phyloP scores from a whole-genome alignment of 164 flowering plant species.

The Tetracentron sinense region DNA sequence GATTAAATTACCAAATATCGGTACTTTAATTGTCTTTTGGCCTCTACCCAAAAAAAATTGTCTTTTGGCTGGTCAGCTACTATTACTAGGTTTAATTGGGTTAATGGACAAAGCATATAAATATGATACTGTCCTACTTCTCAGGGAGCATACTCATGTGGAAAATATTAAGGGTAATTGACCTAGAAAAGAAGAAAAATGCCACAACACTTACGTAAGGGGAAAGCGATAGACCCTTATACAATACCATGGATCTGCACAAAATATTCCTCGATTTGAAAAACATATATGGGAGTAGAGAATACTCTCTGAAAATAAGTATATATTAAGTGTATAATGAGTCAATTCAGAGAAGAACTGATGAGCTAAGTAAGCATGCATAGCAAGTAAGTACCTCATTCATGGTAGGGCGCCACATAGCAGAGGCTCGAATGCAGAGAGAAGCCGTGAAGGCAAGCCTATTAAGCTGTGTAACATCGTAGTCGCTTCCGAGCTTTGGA shows the following conservation, averaged over 20 bases:
- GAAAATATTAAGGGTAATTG: neutral
- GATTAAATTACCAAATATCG: slow-evolving; percentile 3
- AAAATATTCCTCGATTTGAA: neutral
- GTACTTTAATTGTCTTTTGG: no score
- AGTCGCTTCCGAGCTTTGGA: slow-evolving; percentile 60
- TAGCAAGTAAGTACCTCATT: slow-evolving; percentile 58
- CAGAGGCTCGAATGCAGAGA: slow-evolving; percentile 70
- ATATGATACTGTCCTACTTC: slow-evolving; percentile 11
- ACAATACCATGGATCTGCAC: slow-evolving; percentile 3
- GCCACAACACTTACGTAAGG: neutral
- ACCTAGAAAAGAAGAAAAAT: neutral
- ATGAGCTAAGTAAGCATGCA: slow-evolving; percentile 1
- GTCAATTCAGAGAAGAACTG: neutral
- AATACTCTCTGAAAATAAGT: no score
- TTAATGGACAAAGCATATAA: slow-evolving; percentile 6
- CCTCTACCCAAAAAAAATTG: neutral
- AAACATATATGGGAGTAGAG: neutral
- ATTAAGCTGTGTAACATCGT: slow-evolving; percentile 46
- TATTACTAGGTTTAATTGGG: slow-evolving; percentile 1
- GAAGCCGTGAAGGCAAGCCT: slow-evolving; percentile 73
- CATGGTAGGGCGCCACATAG: slow-evolving; percentile 90
- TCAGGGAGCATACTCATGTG: neutral
- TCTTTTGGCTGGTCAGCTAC: slow-evolving; percentile 22
- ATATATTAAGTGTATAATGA: neutral
- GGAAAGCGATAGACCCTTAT: slow-evolving; percentile 14